These are phyloP conservation scores for Ailanthus altissimus DNA, from an alignment of 345 rosid species.

Conservation along the genomic window DNA sequence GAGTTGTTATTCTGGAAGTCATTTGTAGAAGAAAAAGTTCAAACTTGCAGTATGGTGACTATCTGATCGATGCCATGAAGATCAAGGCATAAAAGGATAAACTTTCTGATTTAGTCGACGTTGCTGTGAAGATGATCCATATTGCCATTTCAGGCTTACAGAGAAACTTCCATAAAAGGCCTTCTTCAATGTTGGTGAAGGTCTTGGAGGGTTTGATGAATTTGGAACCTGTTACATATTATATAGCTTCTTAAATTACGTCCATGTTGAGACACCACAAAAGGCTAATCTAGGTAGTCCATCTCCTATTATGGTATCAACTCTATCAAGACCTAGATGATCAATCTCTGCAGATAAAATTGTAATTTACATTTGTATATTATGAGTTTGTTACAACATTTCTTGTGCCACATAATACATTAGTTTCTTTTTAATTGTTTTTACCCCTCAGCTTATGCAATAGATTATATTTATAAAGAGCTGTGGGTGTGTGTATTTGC, in stretches of 20 bases:
- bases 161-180: not conserved
- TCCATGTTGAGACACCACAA: not conserved
- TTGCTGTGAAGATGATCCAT: slow-evolving; percentile 9
- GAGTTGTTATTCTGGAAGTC: too few species aligned
- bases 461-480: too few species aligned
- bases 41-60: too few species aligned
- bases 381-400: not conserved
- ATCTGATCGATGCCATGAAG: too few species aligned
- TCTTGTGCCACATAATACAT: too few species aligned
- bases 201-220: slow-evolving; percentile 1
- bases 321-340: not conserved
- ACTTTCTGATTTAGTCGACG: too few species aligned
- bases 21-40: too few species aligned
- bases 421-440: too few species aligned
- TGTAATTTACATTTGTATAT: not conserved
- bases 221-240: slow-evolving; percentile 12
- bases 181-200: not conserved
- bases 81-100: too few species aligned
- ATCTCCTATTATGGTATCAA: not conserved
- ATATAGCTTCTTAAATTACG: not conserved
- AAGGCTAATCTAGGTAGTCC: not conserved
- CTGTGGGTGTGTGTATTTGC: too few species aligned
- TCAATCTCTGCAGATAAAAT: not conserved
- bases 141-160: slow-evolving; percentile 15
- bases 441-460: too few species aligned